Base-by-base conservation (phyloP, 495 filamentous ascomycete genomes). In the Astrothelium macrocarpum region DNA sequence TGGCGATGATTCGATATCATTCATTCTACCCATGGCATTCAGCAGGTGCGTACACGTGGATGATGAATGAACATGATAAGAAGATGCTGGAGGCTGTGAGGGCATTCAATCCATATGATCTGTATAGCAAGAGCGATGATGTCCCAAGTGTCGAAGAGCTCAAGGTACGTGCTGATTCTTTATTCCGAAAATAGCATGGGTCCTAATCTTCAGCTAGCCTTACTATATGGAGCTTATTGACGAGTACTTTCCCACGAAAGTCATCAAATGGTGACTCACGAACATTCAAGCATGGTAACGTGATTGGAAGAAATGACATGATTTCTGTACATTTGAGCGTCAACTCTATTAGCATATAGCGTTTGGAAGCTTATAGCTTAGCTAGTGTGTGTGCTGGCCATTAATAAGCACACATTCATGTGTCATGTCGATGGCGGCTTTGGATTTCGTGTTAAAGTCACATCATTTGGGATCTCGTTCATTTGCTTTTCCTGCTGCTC, bases 1-100 rank as follows among this genome's bases (percentile, higher is more conserved):
- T 96, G 18, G 91, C 90, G 36, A 93, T 96, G 88, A 90, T 95
- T 66, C 79, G 91, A 60, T 95, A 91, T 71, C 91, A 96, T 71
- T 87, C 83, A 1, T 96, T 96, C 76, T 96, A 96, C 71, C 84
- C 90, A 23, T 96, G 91, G 91, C 91, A 95, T 71, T 83, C 77
- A 49, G 85, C 85, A 66, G 86, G 86, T 53, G 90, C 88, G 0
- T 95, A 95, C 71, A 74, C 74, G 60, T 84, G 86, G 75, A 80
- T 94, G 66, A 94, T 95, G 90, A 79, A 88, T 70, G 86, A 87
- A 42, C 84, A 90, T 60, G 91, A 96, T 68, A 78, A 84, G 74
- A 79, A 80, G 64, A 88, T 95, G 86, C 71, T 94, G 70, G 82
- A 82, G 64, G 90, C 90, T 31, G 90, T 94, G 31, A 81, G 81